phyloP scores from a whole-genome alignment of 202 grass and related monocot genomes.

The Cymbopogon flexuosus region DNA sequence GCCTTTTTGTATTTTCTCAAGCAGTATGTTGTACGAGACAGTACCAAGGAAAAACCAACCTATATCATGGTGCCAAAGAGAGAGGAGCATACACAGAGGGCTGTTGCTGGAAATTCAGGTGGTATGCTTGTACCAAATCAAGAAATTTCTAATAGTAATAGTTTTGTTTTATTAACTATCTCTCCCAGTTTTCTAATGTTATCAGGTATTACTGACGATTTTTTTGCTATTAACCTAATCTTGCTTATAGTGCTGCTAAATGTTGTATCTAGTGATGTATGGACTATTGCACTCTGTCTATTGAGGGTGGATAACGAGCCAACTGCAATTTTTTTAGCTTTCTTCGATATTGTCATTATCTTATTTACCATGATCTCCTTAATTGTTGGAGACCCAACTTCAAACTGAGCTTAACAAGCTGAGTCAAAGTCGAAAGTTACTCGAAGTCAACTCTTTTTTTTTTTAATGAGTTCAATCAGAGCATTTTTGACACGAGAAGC shows the following conservation, averaged over 20 bases:
- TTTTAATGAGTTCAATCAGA: background rate
- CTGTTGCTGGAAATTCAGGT: constrained; percentile 46
- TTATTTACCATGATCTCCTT: background rate
- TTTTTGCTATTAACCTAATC: background rate
- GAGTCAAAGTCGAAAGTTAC: background rate
- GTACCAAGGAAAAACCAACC: constrained; percentile 71
- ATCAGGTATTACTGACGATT: background rate
- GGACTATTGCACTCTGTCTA: background rate
- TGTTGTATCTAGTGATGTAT: constrained; percentile 29
- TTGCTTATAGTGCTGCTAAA: constrained; percentile 17
- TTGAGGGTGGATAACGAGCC: background rate
- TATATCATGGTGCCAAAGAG: constrained; percentile 78
- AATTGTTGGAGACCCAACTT: background rate
- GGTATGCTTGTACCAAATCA: constrained; percentile 33
- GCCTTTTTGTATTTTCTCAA: constrained; percentile 21
- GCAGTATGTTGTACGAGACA: constrained; percentile 82
- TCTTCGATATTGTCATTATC: background rate
- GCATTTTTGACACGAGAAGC: background rate
- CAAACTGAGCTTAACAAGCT: background rate
- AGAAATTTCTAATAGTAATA: constrained; percentile 34
- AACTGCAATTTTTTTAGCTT: background rate
- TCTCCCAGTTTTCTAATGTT: background rate
- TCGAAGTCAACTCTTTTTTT: background rate
- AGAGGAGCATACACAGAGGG: constrained; percentile 57
- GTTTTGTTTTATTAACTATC: constrained; percentile 23